Evolutionary conservation across 176 grass and related monocot genomes (phyloP), one percentile per base, ranked within the genome.

Genomic region (Oryza brachyantha): DNA sequence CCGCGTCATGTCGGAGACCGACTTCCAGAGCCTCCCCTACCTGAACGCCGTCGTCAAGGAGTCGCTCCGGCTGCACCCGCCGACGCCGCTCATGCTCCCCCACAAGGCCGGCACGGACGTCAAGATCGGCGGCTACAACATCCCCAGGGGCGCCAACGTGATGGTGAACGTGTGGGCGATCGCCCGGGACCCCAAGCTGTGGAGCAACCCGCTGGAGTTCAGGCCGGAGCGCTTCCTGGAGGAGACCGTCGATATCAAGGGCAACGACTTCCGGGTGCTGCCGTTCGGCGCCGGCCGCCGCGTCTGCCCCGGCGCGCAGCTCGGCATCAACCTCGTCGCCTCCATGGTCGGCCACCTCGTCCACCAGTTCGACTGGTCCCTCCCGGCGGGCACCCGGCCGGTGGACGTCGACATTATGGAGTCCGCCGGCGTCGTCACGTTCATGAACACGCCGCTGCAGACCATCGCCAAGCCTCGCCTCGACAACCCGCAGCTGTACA

Each of bases 151-250:
- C 0, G 63, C 92, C 50, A 91, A 86, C 40, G 83, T 91, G 13
- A 85, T 88, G 75, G 88, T 94, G 75, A 94, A 91, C 4, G 88
- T 94, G 27, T 94, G 92, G 92, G 92, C 92, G 2, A 70, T 88
- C 1, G 88, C 83, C 4, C 85, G 88, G 0, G 92, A 94, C 65
- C 88, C 92, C 10, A 86, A 86, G 61, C 35, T 75, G 0, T 94
- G 92, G 92, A 78, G 24, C 60, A 88, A 84, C 62, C 92, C 92
- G 2, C 66, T 88, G 38, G 88, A 94, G 67, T 94, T 54, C 88
- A 66, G 85, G 13, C 92, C 92, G 0, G 92, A 94, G 83, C 83
- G 92, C 29, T 94, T 94, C 85, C 1, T 87, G 0, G 87, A 85
- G 28, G 83, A 90, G 72, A 85, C 21, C 80, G 84, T 94, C 17